Conservation (phyloP, 1,284 basidiomycete species). For the Ganoderma sinense region DNA sequence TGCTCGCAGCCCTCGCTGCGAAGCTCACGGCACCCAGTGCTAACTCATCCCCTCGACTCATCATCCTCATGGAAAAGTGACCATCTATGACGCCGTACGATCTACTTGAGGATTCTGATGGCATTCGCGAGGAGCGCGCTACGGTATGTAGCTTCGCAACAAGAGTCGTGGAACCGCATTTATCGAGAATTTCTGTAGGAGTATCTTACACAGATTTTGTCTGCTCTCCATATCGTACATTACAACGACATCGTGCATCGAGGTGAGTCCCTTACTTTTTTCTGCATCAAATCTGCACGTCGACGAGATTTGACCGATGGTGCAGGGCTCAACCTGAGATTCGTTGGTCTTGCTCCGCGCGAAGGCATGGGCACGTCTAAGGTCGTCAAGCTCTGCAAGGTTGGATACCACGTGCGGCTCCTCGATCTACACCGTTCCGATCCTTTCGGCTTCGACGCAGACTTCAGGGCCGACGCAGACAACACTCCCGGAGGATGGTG, state of each 20-base stretch:
- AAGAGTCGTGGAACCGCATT: background rate
- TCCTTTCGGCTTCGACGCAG: slow-evolving; percentile 58
- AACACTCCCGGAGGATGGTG: slow-evolving; percentile 69
- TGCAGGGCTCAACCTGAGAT: slow-evolving; percentile 60
- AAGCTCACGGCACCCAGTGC: slow-evolving; percentile 61
- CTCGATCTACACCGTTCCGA: slow-evolving; percentile 80
- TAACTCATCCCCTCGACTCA: slow-evolving; percentile 57
- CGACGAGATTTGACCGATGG: background rate
- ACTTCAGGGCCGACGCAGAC: slow-evolving; percentile 48
- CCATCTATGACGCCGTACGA: slow-evolving; percentile 71
- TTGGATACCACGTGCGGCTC: slow-evolving; percentile 67
- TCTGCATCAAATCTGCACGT: background rate
- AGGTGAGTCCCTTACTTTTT: slow-evolving; percentile 43
- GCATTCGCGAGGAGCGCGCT: slow-evolving; percentile 71
- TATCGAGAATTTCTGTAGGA: slow-evolving; percentile 49
- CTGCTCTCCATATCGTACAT: slow-evolving; percentile 71
- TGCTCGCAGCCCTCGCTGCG: slow-evolving; percentile 68
- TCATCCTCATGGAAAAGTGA: slow-evolving; percentile 70
- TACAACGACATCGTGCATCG: slow-evolving; percentile 69
- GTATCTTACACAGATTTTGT: slow-evolving; percentile 73
- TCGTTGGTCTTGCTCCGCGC: slow-evolving; percentile 63
- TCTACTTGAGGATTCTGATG: slow-evolving; percentile 73
- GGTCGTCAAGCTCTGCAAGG: slow-evolving; percentile 70
- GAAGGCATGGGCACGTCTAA: slow-evolving; percentile 59
- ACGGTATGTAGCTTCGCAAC: slow-evolving; percentile 47